Conservation (phyloP, 2,329 filamentous ascomycete species). For the Aotearoamyces nothofagi region DNA sequence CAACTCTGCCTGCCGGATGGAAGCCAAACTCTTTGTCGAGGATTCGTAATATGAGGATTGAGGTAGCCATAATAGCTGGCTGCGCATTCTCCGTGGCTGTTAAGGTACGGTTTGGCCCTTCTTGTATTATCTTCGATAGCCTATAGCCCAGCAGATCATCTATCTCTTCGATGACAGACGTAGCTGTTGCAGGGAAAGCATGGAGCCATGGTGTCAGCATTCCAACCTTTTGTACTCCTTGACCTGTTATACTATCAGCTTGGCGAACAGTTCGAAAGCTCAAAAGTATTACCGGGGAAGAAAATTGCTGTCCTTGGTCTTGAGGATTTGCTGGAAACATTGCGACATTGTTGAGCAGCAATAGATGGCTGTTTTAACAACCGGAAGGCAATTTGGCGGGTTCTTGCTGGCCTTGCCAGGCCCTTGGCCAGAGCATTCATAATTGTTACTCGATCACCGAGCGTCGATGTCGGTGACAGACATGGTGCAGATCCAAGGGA, state of each 20-base stretch:
- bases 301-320: slow-evolving; percentile 21
- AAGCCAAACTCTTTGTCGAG: slow-evolving; percentile 79
- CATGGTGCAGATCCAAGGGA: too few species aligned
- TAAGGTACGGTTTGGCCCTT: slow-evolving; percentile 62
- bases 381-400: too few species aligned
- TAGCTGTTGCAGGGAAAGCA: slow-evolving; percentile 65
- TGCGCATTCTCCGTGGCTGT: slow-evolving; percentile 80
- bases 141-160: slow-evolving; percentile 61
- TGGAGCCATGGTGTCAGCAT: slow-evolving; percentile 80
- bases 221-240: slow-evolving; percentile 78
- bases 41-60: slow-evolving; percentile 75
- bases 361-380: too few species aligned
- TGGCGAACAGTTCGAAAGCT: background rate
- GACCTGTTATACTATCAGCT: slow-evolving; percentile 36
- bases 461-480: too few species aligned
- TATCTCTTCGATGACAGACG: slow-evolving; percentile 71
- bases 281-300: slow-evolving; percentile 19
- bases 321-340: too few species aligned
- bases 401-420: too few species aligned
- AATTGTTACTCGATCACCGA: too few species aligned
- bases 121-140: slow-evolving; percentile 62
- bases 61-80: slow-evolving; percentile 92
- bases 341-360: too few species aligned
- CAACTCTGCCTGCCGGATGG: slow-evolving; percentile 50
- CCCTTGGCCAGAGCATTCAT: too few species aligned